phyloP scores from a whole-genome alignment of 495 filamentous ascomycete genomes.

The Aspergillus sparsus region DNA sequence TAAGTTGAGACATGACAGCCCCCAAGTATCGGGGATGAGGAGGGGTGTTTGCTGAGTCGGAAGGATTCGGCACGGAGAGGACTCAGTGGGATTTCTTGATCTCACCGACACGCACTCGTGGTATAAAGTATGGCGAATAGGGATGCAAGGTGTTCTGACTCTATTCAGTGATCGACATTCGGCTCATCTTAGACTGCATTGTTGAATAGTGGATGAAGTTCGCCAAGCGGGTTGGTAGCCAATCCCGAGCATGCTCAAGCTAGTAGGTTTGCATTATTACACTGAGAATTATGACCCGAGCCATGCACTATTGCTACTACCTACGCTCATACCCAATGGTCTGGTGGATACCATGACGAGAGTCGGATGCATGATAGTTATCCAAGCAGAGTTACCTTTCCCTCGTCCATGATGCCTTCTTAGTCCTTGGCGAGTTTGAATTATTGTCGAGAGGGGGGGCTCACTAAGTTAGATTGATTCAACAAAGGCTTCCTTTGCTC shows the following conservation, averaged over 20 bases:
- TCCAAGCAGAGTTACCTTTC: background rate
- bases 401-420: background rate
- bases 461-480: no score
- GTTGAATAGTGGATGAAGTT: background rate
- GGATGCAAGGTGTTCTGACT: constrained; percentile 9
- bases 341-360: background rate
- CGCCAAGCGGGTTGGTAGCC: constrained; percentile 13
- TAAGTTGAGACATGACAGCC: background rate
- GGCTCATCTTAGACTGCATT: constrained; percentile 3
- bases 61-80: constrained; percentile 7
- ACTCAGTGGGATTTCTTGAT: background rate
- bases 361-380: background rate
- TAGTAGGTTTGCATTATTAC: background rate
- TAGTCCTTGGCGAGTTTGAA: background rate
- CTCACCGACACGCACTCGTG: background rate
- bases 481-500: no score
- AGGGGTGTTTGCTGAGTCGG: constrained; percentile 7
- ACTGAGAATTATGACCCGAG: background rate
- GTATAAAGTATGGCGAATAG: constrained; percentile 5
- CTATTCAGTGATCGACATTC: constrained; percentile 13
- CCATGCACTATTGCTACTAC: background rate
- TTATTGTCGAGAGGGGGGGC: no score
- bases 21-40: background rate
- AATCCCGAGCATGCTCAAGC: constrained; percentile 9
- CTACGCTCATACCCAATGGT: background rate